Conservation (phyloP, 2,329 filamentous ascomycete genomes). For the Phaeophleospora eucalypticola region DNA sequence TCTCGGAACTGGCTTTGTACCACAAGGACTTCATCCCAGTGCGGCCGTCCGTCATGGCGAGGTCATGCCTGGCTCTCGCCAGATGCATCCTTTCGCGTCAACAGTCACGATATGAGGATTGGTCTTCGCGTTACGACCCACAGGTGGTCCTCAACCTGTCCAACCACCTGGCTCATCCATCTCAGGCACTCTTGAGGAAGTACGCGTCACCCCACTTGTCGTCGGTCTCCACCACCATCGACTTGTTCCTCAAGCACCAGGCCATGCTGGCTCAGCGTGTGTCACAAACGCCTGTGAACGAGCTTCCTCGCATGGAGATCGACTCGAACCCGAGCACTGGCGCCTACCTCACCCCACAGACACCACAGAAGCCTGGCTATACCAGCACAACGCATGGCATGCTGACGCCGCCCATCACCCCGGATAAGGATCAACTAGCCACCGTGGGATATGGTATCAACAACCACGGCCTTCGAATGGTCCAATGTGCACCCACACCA, state of each 20-base stretch:
- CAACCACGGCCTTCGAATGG: slow-evolving; percentile 24
- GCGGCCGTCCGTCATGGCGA: slow-evolving; percentile 83
- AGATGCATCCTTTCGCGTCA: slow-evolving; percentile 78
- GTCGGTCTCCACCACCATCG: slow-evolving; percentile 59
- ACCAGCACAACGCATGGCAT: slow-evolving; percentile 67
- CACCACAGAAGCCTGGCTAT: slow-evolving; percentile 71
- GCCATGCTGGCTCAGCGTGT: slow-evolving; percentile 33
- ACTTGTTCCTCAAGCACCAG: slow-evolving; percentile 63
- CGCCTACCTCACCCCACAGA: slow-evolving; percentile 62
- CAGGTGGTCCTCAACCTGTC: slow-evolving; percentile 61
- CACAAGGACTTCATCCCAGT: slow-evolving; percentile 95
- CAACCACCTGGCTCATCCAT: slow-evolving; percentile 63
- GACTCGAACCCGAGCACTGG: slow-evolving; percentile 25
- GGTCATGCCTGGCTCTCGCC: slow-evolving; percentile 79
- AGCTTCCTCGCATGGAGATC: slow-evolving; percentile 24
- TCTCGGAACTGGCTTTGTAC: slow-evolving; percentile 91
- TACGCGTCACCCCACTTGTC: slow-evolving; percentile 64
- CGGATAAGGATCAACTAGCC: slow-evolving; percentile 50
- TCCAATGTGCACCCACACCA: slow-evolving; percentile 31
- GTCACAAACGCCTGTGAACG: slow-evolving; percentile 27
- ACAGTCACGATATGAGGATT: slow-evolving; percentile 68
- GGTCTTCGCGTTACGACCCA: slow-evolving; percentile 67
- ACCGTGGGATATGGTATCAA: slow-evolving; percentile 22
- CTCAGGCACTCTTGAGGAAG: slow-evolving; percentile 63
- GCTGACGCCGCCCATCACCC: slow-evolving; percentile 80